phyloP scores from a whole-genome alignment of 106 monocot genomes.

The Allium fistulosum region DNA sequence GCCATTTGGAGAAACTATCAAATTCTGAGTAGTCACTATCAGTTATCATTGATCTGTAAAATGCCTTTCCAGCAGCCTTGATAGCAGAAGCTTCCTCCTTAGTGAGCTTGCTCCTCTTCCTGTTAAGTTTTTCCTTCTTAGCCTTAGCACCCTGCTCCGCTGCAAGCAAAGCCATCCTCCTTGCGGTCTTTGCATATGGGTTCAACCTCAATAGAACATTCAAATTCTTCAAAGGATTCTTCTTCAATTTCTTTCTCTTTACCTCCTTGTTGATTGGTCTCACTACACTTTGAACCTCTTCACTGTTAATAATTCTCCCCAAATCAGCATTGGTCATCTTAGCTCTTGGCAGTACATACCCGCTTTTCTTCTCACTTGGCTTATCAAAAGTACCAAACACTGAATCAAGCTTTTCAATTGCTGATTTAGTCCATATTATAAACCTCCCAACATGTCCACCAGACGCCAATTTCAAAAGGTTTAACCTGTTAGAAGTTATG shows the following conservation, averaged over 20 bases:
- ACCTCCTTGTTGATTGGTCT: slow-evolving; percentile 55
- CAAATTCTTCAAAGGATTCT: slow-evolving; percentile 62
- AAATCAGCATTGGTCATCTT: slow-evolving; percentile 82
- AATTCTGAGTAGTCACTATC: slow-evolving; percentile 90
- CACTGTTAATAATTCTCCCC: slow-evolving; percentile 69
- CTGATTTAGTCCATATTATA: slow-evolving; percentile 86
- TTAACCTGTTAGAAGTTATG: slow-evolving; percentile 12
- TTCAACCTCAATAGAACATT: slow-evolving; percentile 49
- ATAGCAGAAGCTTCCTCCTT: slow-evolving; percentile 75
- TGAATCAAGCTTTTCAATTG: slow-evolving; percentile 76
- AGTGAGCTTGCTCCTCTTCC: slow-evolving; percentile 43
- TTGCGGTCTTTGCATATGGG: slow-evolving; percentile 68
- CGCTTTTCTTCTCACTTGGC: slow-evolving; percentile 58
- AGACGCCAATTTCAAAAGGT: slow-evolving; percentile 72
- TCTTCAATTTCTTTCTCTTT: slow-evolving; percentile 46
- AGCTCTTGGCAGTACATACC: slow-evolving; percentile 61
- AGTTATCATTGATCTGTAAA: slow-evolving; percentile 88
- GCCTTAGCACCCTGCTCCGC: slow-evolving; percentile 65
- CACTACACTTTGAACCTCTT: slow-evolving; percentile 81
- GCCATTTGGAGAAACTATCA: slow-evolving; percentile 91
- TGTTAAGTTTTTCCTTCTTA: slow-evolving; percentile 60
- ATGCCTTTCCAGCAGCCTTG: slow-evolving; percentile 79
- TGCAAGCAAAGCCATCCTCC: slow-evolving; percentile 57
- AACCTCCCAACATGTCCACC: slow-evolving; percentile 75
- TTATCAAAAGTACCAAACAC: slow-evolving; percentile 73